Evolutionary conservation across 2,329 filamentous ascomycete genomes (phyloP), one percentile per base, ranked within the genome.

Genomic region (Arthrobotrys entomopaga): DNA sequence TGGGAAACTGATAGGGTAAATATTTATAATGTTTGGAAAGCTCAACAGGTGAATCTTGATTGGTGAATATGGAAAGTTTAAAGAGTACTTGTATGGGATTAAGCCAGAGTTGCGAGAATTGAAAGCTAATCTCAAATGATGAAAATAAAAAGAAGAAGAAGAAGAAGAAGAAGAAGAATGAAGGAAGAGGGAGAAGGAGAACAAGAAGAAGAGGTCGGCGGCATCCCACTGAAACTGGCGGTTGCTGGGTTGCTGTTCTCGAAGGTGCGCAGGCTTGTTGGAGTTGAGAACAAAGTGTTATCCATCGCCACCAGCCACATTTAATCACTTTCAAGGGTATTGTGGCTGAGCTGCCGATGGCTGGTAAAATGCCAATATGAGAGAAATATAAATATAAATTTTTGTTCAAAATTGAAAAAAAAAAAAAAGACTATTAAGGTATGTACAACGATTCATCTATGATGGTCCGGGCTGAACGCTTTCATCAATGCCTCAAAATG

Each of bases 401-500:
- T n/a, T 15, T 3, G 24, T 29, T 20, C 22, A 3, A 34, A 13
- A 20, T 29, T 49, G 6, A 16, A 34, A 19, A 16, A 29, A 38
- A 34, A 34, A 42, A 49, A 11, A 42, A 60, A 5, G 10, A 40
- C 13, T 29, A 59, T 48, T n/a, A 11, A 7, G 22, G 26, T 50
- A 42, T 24, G 26, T 57, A 57, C 42, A 48, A 59, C 40, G 48
- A 22, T 59, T 73, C 56, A 73, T 52, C 69, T 73, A 50, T 61
- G 64, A 29, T 75, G 56, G 13, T 67, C 71, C 15, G 64, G 52
- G 22, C 64, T 71, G 65, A 87, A 87, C 24, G 84, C 84, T 63
- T 81, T 81, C 81, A 89, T 90, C 77, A 92, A 81, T 64, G 84
- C 84, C 80, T 91, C 89, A 80, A 95, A 93, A 82, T 93, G 87